These are phyloP conservation scores for Globisporangium acanthophoron DNA, from an alignment of 352 stramenopile species.

Conservation along the genomic window DNA sequence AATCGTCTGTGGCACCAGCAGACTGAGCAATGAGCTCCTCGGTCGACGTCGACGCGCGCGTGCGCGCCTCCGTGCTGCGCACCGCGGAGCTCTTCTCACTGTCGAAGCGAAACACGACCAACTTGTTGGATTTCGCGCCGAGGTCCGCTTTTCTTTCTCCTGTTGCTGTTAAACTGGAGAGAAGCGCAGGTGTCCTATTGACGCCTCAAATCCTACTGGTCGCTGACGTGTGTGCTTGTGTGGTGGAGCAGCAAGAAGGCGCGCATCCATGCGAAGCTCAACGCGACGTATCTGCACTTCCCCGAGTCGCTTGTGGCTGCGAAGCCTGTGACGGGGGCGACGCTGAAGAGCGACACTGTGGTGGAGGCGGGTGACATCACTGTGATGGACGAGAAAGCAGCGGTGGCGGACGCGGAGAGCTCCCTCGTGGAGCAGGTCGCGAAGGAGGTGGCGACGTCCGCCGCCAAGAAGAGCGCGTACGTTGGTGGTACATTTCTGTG, in stretches of 20 bases:
- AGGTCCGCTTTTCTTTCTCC: constrained; percentile 24
- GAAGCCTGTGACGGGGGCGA: constrained; percentile 8
- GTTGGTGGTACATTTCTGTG: constrained; percentile 2
- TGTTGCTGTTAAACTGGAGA: not conserved
- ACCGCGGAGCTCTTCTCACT: constrained; percentile 70
- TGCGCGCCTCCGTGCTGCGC: constrained; percentile 57
- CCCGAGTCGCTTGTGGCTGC: constrained; percentile 46
- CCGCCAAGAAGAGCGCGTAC: constrained; percentile 45
- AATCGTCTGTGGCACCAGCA: too few species aligned
- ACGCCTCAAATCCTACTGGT: not conserved
- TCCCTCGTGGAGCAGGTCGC: constrained; percentile 54
- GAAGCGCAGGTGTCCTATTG: too few species aligned
- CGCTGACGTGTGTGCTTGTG: not conserved
- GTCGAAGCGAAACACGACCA: constrained; percentile 44
- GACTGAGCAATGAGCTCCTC: not conserved
- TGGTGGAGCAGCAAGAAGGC: constrained; percentile 59
- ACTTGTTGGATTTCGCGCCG: constrained; percentile 46
- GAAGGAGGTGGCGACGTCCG: constrained; percentile 39
- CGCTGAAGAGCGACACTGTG: constrained; percentile 8
- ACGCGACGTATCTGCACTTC: constrained; percentile 48
- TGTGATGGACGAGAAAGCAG: constrained; percentile 1
- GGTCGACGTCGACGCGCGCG: constrained; percentile 21
- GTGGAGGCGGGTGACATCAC: not conserved
- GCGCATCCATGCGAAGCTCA: constrained; percentile 60
- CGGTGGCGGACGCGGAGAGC: constrained; percentile 1